Conservation (phyloP, 164 flowering plant species). For the Magnolia changhungtana region DNA sequence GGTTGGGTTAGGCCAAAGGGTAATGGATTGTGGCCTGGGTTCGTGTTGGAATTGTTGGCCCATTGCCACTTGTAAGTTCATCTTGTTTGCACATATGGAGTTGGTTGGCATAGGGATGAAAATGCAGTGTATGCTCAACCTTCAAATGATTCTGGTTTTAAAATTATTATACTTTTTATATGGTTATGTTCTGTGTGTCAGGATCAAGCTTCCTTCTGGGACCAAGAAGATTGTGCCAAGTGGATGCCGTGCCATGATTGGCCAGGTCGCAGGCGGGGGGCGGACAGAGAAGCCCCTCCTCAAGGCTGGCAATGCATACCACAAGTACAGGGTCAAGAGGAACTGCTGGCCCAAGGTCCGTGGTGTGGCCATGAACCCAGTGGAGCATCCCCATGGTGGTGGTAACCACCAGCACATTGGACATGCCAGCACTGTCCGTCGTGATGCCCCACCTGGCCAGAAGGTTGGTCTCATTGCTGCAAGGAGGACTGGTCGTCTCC, state of each 20-base stretch:
- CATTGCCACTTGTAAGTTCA: too few species aligned
- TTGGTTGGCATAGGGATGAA: too few species aligned
- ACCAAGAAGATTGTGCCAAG: conserved; percentile 54
- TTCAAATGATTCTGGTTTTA: too few species aligned
- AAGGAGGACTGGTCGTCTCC: conserved; percentile 51
- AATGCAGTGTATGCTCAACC: too few species aligned
- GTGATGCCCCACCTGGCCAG: conserved; percentile 62
- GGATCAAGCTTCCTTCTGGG: conserved; percentile 60
- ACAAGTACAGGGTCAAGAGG: conserved; percentile 56
- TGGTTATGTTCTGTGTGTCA: conserved; percentile 5
- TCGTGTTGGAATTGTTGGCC: too few species aligned
- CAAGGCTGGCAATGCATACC: conserved; percentile 60
- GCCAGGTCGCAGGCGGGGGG: conserved; percentile 64
- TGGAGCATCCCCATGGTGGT: conserved; percentile 65
- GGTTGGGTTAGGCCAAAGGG: too few species aligned
- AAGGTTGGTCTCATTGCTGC: conserved; percentile 67
- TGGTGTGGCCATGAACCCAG: conserved; percentile 71
- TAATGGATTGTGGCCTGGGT: too few species aligned
- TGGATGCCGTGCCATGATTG: conserved; percentile 60
- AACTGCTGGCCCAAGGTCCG: conserved; percentile 76
- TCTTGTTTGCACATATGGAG: too few species aligned
- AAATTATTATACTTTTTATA: too few species aligned
- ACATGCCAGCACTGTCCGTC: conserved; percentile 54
- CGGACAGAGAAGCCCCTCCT: conserved; percentile 57
- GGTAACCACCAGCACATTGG: conserved; percentile 69